phyloP scores from a whole-genome alignment of 495 filamentous ascomycete genomes.

The Talaromyces stipitatus region DNA sequence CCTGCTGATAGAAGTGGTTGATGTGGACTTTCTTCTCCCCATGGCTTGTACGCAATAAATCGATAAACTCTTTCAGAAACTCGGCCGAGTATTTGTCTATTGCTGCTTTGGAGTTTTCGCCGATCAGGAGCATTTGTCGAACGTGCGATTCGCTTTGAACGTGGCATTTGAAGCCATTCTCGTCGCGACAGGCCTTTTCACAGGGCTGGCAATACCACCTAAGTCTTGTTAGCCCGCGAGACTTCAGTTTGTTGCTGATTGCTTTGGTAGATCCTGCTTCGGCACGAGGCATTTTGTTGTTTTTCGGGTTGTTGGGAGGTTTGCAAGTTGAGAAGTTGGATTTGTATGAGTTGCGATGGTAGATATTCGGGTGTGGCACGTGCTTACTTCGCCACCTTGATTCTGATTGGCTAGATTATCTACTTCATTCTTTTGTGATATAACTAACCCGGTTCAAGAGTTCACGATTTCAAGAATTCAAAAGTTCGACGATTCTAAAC shows the following conservation, averaged over 20 bases:
- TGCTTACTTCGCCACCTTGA: background rate
- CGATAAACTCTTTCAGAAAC: constrained; percentile 75
- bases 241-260: constrained; percentile 80
- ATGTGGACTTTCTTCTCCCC: constrained; percentile 77
- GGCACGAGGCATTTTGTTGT: constrained; percentile 68
- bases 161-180: constrained; percentile 58
- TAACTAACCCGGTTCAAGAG: no score
- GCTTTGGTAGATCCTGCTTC: constrained; percentile 84
- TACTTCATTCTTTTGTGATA: no score
- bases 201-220: constrained; percentile 65
- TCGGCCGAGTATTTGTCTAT: constrained; percentile 70
- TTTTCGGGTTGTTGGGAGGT: background rate
- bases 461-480: no score
- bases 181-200: constrained; percentile 25
- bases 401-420: background rate
- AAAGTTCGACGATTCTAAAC: no score
- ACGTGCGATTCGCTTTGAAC: constrained; percentile 75
- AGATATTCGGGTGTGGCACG: background rate
- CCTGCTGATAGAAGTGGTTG: constrained; percentile 92
- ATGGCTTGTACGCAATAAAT: constrained; percentile 67
- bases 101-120: constrained; percentile 70
- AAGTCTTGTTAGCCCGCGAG: constrained; percentile 74
- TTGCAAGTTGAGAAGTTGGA: background rate
- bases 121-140: constrained; percentile 75
- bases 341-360: background rate